Conservation (phyloP, 2,329 filamentous ascomycete species). For the Dactylellina cionopaga region DNA sequence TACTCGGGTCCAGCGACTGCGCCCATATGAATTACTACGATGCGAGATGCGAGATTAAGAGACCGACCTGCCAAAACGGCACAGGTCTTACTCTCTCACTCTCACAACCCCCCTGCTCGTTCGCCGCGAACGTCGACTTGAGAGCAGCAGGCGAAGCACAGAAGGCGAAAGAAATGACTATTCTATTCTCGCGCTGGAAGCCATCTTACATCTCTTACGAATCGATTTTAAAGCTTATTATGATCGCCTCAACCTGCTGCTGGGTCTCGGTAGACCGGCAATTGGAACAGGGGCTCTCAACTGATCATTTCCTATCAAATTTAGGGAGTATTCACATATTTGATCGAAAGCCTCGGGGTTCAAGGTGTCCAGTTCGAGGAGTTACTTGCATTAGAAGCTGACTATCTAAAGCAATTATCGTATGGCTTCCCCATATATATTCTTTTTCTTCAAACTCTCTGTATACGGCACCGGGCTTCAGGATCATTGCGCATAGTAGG, state of each 20-base stretch:
- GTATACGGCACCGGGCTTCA: neutral
- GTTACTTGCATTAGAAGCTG: slow-evolving; percentile 85
- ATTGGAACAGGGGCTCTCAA: slow-evolving; percentile 13
- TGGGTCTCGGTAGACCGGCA: slow-evolving; percentile 20
- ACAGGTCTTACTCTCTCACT: slow-evolving; percentile 27
- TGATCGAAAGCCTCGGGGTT: slow-evolving; percentile 91
- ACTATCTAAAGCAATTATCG: slow-evolving; percentile 72
- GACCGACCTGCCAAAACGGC: slow-evolving; percentile 28
- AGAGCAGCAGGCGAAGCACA: slow-evolving; percentile 29
- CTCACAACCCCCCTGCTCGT: slow-evolving; percentile 1
- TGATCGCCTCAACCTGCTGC: slow-evolving; percentile 4
- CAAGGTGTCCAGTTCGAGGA: slow-evolving; percentile 97
- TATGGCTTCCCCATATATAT: slow-evolving; percentile 59
- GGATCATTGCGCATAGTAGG: too few species aligned
- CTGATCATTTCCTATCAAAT: slow-evolving; percentile 18
- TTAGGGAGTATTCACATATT: slow-evolving; percentile 94
- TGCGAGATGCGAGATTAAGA: slow-evolving; percentile 8
- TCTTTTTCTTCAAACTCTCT: neutral
- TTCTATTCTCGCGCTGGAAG: slow-evolving; percentile 6
- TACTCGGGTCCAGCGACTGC: slow-evolving; percentile 26
- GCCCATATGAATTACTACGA: slow-evolving; percentile 26
- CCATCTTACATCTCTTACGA: slow-evolving; percentile 21
- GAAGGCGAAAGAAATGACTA: slow-evolving; percentile 3
- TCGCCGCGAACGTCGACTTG: neutral
- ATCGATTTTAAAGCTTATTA: slow-evolving; percentile 22